Evolutionary conservation across 2,329 filamentous ascomycete genomes (phyloP), one percentile per base, ranked within the genome.

Genomic region (Stromatinia cepivora): DNA sequence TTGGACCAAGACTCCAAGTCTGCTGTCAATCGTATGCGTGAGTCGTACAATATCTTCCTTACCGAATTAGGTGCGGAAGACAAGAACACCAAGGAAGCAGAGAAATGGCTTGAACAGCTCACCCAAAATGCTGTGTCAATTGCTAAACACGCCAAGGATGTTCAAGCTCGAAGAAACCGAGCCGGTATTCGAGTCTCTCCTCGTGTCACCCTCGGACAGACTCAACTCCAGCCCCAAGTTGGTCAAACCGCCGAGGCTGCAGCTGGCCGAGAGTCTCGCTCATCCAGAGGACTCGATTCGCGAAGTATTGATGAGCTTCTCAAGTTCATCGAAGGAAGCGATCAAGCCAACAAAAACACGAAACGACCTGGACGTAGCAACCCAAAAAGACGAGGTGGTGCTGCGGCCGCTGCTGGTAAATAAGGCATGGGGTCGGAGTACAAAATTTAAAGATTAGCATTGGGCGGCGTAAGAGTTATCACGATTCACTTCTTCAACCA

Each of bases 11-110:
- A 99, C 80, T 91, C 93, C 75, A 97, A 97, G 84, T 90, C 86
- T 61, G 94, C 95, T 20, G 94, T 99, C 69, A 89, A 87, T 78
- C 90, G 92, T 79, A 99, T 99, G 95, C 92, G 93, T 71, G 94
- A 97, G 80, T 95, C 93, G 58, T 97, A 94, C 84, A 97, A 91
- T 81, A 96, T 97, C 79, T 99, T 99, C 89, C 88, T 94, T 72
- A 83, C 85, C 70, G 89, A 95, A 77, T 89, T 99, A 7, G 95
- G 95, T 39, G 84, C 93, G 1, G 90, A 97, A 52, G 94, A 98
- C 80, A 93, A 94, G 81, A 98, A 99, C 84, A 99, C 95, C 72
- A 97, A 97, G 84, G 95, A 99, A 80, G 94, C 95, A 3, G 94
- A 97, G 83, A 92, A 88, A 77, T 99, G 95, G 95, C 87, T 98